phyloP scores from a whole-genome alignment of 192 early-diverging fungal species.

The Mortierella alpina region DNA sequence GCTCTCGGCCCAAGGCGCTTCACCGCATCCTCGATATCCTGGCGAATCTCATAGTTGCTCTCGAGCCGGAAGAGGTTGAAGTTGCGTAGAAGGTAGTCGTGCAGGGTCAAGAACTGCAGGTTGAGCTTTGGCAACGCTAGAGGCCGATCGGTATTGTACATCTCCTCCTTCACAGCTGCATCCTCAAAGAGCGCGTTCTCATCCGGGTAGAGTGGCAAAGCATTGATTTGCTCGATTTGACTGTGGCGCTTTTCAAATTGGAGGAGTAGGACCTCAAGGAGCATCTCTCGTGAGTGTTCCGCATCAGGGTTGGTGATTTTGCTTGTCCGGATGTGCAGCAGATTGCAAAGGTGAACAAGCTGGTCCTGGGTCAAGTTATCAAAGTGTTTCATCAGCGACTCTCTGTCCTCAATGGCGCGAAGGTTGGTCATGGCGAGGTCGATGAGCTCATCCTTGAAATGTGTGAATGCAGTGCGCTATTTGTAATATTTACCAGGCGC shows the following conservation, averaged over 20 bases:
- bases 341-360: conserved; percentile 66
- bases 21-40: conserved; percentile 91
- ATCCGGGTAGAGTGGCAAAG: conserved; percentile 81
- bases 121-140: conserved; percentile 88
- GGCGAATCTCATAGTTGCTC: conserved; percentile 83
- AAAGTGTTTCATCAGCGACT: conserved; percentile 65
- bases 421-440: conserved; percentile 82
- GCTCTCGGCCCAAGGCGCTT: conserved; percentile 78
- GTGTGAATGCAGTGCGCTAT: conserved; percentile 74
- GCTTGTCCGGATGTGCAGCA: conserved; percentile 72
- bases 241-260: conserved; percentile 70
- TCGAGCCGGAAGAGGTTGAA: conserved; percentile 88
- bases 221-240: conserved; percentile 78
- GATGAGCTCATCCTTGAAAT: conserved; percentile 74
- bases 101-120: conserved; percentile 92
- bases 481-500: not conserved
- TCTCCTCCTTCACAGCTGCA: conserved; percentile 74
- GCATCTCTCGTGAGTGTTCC: conserved; percentile 58
- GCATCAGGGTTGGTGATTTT: conserved; percentile 30
- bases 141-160: conserved; percentile 63
- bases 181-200: conserved; percentile 81
- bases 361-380: conserved; percentile 55
- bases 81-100: conserved; percentile 91
- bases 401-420: conserved; percentile 68
- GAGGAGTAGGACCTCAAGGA: conserved; percentile 66